A percentile compares a stretch with the other conserved stretches of the same genome.
Conservation (phyloP, 257 asterid genomes). For the Przewalskia tangutica region DNA sequence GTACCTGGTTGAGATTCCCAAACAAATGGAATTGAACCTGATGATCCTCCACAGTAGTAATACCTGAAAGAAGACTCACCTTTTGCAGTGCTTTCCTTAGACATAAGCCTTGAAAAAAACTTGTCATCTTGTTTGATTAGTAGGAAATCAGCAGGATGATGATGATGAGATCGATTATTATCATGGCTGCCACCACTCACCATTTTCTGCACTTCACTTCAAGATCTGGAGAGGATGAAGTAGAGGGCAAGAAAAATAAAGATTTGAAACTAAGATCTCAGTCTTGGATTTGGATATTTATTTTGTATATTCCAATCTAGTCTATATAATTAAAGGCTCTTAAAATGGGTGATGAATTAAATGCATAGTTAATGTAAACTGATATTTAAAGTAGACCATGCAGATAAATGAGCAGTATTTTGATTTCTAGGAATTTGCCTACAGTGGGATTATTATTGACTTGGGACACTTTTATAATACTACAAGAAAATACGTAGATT, state of each 20-base stretch:
- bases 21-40: constrained; percentile 55
- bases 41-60: constrained; percentile 52
- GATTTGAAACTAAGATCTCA: neutral
- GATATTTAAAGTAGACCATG: neutral
- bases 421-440: neutral
- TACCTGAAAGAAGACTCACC: constrained; percentile 46
- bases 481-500: neutral
- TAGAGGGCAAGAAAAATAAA: constrained; percentile 13
- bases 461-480: neutral
- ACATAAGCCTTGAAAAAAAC: constrained; percentile 33
- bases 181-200: neutral
- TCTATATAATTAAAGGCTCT: neutral
- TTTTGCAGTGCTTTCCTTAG: constrained; percentile 26
- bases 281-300: constrained; percentile 1
- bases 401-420: neutral
- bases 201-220: constrained; percentile 16
- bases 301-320: neutral
- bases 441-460: neutral
- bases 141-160: constrained; percentile 15
- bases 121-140: constrained; percentile 29
- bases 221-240: constrained; percentile 16
- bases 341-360: neutral
- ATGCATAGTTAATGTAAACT: neutral
- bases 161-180: neutral
- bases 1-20: constrained; percentile 91